These are phyloP conservation scores for Micractinium conductrix DNA, from an alignment of 139 green algal genomes.

Conservation along the genomic window DNA sequence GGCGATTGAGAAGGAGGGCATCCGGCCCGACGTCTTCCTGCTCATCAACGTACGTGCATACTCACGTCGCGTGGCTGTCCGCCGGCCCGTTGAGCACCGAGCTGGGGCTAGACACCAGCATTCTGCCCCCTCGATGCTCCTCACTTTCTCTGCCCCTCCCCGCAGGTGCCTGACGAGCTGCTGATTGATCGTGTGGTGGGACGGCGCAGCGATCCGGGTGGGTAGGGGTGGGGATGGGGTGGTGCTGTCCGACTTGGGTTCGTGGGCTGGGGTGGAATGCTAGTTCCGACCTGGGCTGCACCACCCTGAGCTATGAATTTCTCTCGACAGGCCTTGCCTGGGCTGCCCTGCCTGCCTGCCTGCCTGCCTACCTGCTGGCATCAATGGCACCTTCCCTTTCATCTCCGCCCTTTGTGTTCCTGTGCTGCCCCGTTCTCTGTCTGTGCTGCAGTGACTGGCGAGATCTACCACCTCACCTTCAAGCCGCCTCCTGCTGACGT, in stretches of 20 bases:
- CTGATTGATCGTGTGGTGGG: slow-evolving; percentile 96
- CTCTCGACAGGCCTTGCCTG: no score
- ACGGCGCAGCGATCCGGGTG: slow-evolving; percentile 87
- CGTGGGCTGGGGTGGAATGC: not conserved
- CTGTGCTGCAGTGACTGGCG: slow-evolving; percentile 72
- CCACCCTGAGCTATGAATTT: no score
- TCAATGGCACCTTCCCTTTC: no score
- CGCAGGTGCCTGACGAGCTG: slow-evolving; percentile 91
- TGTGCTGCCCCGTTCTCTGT: not conserved
- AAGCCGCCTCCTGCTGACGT: slow-evolving; percentile 86
- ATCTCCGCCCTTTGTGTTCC: no score
- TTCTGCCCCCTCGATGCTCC: not conserved
- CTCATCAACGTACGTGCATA: slow-evolving; percentile 82
- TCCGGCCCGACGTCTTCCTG: slow-evolving; percentile 95
- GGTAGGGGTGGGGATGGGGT: no score
- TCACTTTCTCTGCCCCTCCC: not conserved
- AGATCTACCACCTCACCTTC: slow-evolving; percentile 95
- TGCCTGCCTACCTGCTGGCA: no score
- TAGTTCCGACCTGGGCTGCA: no score
- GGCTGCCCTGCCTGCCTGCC: no score
- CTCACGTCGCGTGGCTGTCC: no score
- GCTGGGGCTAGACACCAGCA: not conserved
- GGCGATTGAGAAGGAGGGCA: slow-evolving; percentile 91
- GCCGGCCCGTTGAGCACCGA: not conserved
- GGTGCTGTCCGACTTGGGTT: not conserved